Conservation (phyloP, 805 yeast genomes). For the Cyberlindnera meyerae region DNA sequence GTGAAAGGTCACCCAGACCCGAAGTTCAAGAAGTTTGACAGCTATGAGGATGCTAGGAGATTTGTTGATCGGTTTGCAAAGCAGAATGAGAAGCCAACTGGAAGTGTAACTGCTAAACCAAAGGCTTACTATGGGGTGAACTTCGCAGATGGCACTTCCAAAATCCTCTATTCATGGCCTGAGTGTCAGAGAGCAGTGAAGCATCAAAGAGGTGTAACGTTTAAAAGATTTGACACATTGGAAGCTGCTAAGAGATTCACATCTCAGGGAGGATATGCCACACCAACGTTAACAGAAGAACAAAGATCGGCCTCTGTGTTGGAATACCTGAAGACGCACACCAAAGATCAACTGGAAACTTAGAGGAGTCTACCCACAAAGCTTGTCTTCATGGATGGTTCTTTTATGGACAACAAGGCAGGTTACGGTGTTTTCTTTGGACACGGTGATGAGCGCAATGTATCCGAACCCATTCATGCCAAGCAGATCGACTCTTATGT, state of each 20-base stretch:
- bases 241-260: constrained; percentile 15
- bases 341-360: constrained; percentile 1
- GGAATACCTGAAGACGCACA: constrained; percentile 2
- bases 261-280: not conserved
- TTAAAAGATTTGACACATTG: constrained; percentile 35
- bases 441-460: constrained; percentile 45
- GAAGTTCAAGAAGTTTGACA: constrained; percentile 38
- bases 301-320: constrained; percentile 2
- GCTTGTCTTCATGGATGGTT: constrained; percentile 72
- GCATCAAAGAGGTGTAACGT: constrained; percentile 35
- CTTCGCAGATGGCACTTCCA: constrained; percentile 24
- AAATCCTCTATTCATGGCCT: constrained; percentile 29
- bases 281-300: not conserved
- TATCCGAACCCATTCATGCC: constrained; percentile 45
- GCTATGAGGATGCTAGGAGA: constrained; percentile 16
- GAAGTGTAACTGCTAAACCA: too few species aligned
- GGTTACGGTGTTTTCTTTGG: constrained; percentile 83
- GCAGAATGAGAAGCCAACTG: too few species aligned
- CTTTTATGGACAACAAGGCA: constrained; percentile 52
- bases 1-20: too few species aligned
- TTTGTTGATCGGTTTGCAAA: not conserved
- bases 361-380: constrained; percentile 7
- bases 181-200: constrained; percentile 29
- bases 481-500: constrained; percentile 65
- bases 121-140: constrained; percentile 30